phyloP scores from a whole-genome alignment of 805 yeast genomes.

The Schwanniomyces yamadae region DNA sequence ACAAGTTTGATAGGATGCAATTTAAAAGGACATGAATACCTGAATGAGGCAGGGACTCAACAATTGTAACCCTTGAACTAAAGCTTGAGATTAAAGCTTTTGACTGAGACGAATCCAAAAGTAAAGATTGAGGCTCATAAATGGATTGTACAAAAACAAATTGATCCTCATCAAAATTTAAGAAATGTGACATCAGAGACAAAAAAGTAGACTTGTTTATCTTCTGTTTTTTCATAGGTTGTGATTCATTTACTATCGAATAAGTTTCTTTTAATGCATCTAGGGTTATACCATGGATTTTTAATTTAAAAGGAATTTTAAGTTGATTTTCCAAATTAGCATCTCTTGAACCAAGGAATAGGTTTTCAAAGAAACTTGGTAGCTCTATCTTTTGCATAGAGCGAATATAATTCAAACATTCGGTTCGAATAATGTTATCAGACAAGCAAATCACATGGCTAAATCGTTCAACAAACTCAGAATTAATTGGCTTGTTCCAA shows the following conservation, averaged over 20 bases:
- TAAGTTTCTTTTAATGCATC: neutral
- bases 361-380: constrained; percentile 1
- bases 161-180: neutral
- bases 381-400: neutral
- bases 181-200: neutral
- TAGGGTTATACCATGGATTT: constrained; percentile 1
- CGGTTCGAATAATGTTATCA: constrained; percentile 1
- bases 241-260: neutral
- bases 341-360: constrained; percentile 3
- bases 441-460: constrained; percentile 5
- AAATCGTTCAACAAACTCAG: neutral
- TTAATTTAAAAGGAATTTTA: constrained; percentile 5
- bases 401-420: neutral
- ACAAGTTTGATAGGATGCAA: constrained; percentile 3
- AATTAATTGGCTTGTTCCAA: neutral
- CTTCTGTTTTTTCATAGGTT: neutral
- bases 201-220: neutral
- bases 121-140: neutral
- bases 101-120: constrained; percentile 1
- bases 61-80: constrained; percentile 7
- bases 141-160: neutral
- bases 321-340: constrained; percentile 1
- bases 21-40: constrained; percentile 8
- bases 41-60: constrained; percentile 10
- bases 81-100: constrained; percentile 7